Conservation (phyloP, 495 filamentous ascomycete genomes). For the Lophiostoma macrostomum region DNA sequence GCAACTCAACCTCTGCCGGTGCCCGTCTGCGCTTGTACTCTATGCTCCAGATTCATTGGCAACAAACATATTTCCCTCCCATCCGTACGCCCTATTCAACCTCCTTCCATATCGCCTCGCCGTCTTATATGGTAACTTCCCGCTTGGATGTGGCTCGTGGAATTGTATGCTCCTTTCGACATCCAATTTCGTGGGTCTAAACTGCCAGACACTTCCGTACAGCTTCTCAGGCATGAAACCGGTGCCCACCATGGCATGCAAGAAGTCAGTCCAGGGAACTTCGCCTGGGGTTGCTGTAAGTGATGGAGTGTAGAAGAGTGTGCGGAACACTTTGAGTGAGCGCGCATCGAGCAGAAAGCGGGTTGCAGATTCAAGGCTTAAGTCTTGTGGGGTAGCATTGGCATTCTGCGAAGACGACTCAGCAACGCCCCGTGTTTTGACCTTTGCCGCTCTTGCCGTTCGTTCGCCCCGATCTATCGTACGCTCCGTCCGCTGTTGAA, state of each 20-base stretch:
- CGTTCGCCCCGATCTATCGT: constrained; percentile 2
- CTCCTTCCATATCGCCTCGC: constrained; percentile 46
- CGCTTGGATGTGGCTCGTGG: constrained; percentile 51
- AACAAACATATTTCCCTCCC: constrained; percentile 43
- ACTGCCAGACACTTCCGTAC: constrained; percentile 55
- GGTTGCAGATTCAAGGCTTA: constrained; percentile 3
- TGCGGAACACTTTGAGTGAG: constrained; percentile 48
- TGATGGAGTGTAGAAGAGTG: constrained; percentile 44
- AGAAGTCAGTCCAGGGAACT: constrained; percentile 51
- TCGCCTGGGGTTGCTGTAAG: constrained; percentile 41
- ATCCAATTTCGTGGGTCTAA: constrained; percentile 43
- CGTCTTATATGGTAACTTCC: constrained; percentile 45
- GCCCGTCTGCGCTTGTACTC: too few species aligned
- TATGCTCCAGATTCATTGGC: too few species aligned
- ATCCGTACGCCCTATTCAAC: constrained; percentile 49
- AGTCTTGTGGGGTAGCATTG: not conserved
- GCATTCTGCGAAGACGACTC: not conserved
- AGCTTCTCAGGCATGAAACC: constrained; percentile 51
- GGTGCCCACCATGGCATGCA: constrained; percentile 50
- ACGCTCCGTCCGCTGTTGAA: constrained; percentile 27
- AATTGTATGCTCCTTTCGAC: constrained; percentile 49
- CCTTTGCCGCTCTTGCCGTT: constrained; percentile 36
- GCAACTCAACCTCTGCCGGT: too few species aligned
- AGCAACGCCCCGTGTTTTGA: constrained; percentile 45
- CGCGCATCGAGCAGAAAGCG: constrained; percentile 45